Percentiles rank a stretch among this genome's conserved stretches.
Conservation (phyloP, 768 basidiomycete species). For the Russula brevipes region DNA sequence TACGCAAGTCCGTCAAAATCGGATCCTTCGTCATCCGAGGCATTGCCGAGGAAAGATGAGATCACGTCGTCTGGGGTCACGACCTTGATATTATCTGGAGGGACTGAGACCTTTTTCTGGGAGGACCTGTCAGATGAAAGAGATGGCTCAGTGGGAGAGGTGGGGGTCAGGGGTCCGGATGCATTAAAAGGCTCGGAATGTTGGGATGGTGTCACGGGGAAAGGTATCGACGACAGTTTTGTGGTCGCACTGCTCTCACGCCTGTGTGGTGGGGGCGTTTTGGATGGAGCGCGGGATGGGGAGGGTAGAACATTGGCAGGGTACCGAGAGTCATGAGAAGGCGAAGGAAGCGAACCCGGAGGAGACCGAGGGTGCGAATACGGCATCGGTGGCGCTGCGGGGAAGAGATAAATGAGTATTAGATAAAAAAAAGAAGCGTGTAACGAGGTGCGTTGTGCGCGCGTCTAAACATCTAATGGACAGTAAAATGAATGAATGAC, state of each 20-base stretch:
- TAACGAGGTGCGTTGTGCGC: not conserved
- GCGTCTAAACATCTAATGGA: not conserved
- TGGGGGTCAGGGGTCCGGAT: constrained; percentile 28
- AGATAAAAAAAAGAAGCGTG: not conserved
- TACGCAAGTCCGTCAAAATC: constrained; percentile 37
- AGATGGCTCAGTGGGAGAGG: constrained; percentile 21
- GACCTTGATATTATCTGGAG: constrained; percentile 14
- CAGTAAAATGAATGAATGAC: constrained; percentile 20
- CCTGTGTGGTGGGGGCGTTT: constrained; percentile 3
- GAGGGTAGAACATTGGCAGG: constrained; percentile 17
- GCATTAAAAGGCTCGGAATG: constrained; percentile 25
- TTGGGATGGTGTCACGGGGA: constrained; percentile 26
- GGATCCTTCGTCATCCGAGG: constrained; percentile 25
- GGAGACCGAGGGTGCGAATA: not conserved
- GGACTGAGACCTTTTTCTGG: constrained; percentile 26
- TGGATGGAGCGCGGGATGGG: constrained; percentile 20
- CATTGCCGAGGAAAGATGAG: not conserved
- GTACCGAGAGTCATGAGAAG: constrained; percentile 1
- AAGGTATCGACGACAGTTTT: constrained; percentile 24
- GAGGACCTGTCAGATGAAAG: constrained; percentile 56
- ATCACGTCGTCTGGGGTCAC: constrained; percentile 12
- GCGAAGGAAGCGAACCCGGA: not conserved
- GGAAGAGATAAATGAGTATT: not conserved
- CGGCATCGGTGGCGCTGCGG: constrained; percentile 16
- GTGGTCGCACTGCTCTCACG: not conserved